Conservation (phyloP, 441 rosid species). For the Bocquillonia castaneifolia region DNA sequence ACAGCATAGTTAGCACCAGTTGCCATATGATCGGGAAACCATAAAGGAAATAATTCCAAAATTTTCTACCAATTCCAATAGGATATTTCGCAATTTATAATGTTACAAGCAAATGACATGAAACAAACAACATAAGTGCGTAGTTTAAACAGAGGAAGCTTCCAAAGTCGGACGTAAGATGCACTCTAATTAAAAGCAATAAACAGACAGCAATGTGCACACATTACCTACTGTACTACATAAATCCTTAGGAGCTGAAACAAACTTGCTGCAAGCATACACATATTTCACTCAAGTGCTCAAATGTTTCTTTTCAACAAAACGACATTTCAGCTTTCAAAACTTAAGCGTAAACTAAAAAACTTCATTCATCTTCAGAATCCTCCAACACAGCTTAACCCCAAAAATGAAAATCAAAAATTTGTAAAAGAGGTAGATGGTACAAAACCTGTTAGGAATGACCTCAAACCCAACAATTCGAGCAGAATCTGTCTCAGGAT, state of each 20-base stretch:
- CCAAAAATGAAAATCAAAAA: conserved; percentile 16
- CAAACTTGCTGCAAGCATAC: not conserved
- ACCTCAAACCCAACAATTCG: conserved; percentile 96
- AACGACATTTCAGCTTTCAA: not conserved
- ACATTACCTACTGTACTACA: not conserved
- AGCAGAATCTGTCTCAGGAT: conserved; percentile 65
- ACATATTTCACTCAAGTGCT: not conserved
- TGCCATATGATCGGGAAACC: not conserved
- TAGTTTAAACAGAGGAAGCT: not conserved
- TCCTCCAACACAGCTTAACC: not conserved
- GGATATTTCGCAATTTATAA: not conserved
- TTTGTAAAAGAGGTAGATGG: conserved; percentile 2
- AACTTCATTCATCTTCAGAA: not conserved
- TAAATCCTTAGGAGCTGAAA: conserved; percentile 4
- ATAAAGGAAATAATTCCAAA: not conserved
- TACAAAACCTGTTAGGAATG: conserved; percentile 67
- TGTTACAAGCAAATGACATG: not conserved
- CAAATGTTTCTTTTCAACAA: not conserved
- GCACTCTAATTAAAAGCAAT: not conserved
- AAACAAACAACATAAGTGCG: not conserved
- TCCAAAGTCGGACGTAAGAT: not conserved
- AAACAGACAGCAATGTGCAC: not conserved
- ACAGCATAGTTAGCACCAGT: not conserved
- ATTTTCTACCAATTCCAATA: not conserved
- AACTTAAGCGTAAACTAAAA: not conserved